phyloP scores from a whole-genome alignment of 345 rosid genomes.

The Eutrema japonicum region DNA sequence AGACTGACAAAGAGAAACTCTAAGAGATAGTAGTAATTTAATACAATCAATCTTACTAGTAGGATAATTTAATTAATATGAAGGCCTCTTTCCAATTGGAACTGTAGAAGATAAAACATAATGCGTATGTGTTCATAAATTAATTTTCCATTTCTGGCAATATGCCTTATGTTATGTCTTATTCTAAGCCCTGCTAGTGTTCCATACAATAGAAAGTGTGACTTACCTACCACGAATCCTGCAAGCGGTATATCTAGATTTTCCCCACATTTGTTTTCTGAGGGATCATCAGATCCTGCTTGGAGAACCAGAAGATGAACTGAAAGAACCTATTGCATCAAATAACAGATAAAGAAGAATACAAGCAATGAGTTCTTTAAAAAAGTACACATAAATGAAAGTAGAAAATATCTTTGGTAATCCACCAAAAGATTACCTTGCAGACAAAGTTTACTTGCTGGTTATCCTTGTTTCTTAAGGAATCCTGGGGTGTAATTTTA shows the following conservation, averaged over 20 bases:
- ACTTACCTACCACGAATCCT: constrained; percentile 77
- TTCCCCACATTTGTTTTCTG: constrained; percentile 27
- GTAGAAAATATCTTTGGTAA: constrained; percentile 17
- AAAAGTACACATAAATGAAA: constrained; percentile 20
- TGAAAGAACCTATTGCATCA: constrained; percentile 62
- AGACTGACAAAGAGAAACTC: background rate
- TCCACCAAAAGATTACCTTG: constrained; percentile 57
- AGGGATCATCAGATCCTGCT: constrained; percentile 45
- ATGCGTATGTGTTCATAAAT: background rate
- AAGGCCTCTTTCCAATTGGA: constrained; percentile 1
- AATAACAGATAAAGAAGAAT: constrained; percentile 25
- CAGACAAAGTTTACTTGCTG: constrained; percentile 53
- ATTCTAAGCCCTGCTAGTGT: background rate
- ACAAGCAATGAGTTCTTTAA: constrained; percentile 7
- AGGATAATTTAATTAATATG: background rate
- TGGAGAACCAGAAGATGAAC: constrained; percentile 65
- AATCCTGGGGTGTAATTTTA: constrained; percentile 35
- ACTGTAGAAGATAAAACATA: constrained; percentile 7
- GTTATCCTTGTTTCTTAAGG: constrained; percentile 36
- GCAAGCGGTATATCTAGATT: constrained; percentile 72
- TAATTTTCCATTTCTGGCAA: background rate
- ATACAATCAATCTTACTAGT: background rate
- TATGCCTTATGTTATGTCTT: background rate
- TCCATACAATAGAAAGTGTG: constrained; percentile 26
- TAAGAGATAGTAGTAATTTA: background rate